Conservation (phyloP, 202 grass and related monocot genomes). For the Elaeis oleifera region DNA sequence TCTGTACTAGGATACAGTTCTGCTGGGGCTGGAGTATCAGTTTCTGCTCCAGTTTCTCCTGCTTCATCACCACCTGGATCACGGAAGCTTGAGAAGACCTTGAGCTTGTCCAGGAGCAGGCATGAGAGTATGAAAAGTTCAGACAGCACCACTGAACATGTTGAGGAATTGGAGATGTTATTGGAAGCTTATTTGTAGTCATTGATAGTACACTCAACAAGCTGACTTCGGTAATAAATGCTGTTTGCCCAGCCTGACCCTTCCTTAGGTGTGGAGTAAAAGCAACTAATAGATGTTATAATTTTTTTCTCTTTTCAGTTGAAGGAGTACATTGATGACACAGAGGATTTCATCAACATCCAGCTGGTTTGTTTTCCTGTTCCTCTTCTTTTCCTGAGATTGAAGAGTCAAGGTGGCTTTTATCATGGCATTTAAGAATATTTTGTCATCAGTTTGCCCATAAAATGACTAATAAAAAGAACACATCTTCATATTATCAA, state of each 20-base stretch:
- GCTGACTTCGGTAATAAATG: constrained; percentile 65
- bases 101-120: constrained; percentile 81
- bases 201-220: constrained; percentile 92
- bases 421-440: too few species aligned
- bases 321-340: constrained; percentile 99
- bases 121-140: constrained; percentile 80
- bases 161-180: constrained; percentile 94
- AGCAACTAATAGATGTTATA: background rate
- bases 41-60: constrained; percentile 88
- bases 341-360: constrained; percentile 99
- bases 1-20: constrained; percentile 49
- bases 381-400: too few species aligned
- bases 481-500: too few species aligned
- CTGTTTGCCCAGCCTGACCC: background rate
- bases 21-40: constrained; percentile 41
- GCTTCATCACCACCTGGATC: constrained; percentile 72
- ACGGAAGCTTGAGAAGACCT: constrained; percentile 64
- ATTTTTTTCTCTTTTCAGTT: constrained; percentile 48
- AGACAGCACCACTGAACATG: constrained; percentile 68
- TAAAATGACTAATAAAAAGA: too few species aligned
- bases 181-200: constrained; percentile 94
- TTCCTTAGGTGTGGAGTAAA: background rate
- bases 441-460: too few species aligned
- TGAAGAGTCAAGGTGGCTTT: too few species aligned
- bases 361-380: constrained; percentile 47